These are phyloP conservation scores for Citropsis articulata DNA, from an alignment of 345 rosid species.

Conservation along the genomic window DNA sequence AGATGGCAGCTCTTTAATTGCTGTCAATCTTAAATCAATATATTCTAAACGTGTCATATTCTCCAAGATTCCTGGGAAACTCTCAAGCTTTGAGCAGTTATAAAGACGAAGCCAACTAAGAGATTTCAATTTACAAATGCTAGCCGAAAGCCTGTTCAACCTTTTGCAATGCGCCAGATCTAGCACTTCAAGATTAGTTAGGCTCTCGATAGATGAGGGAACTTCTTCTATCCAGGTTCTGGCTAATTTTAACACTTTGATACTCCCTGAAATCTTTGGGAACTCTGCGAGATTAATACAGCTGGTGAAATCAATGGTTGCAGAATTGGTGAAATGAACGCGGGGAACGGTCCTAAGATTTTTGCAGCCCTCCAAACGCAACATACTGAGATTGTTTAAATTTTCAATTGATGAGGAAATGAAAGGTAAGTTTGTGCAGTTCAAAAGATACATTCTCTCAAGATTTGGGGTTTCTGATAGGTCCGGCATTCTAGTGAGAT, in stretches of 20 bases:
- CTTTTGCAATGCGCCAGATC: neutral
- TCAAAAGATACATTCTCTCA: too few species aligned
- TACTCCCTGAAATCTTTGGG: too few species aligned
- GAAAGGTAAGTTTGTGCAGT: too few species aligned
- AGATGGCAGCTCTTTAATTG: neutral
- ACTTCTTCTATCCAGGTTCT: too few species aligned
- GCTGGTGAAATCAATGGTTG: neutral
- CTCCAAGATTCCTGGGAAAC: neutral
- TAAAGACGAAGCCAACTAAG: neutral
- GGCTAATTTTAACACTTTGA: too few species aligned
- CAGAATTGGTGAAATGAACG: neutral
- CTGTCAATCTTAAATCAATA: neutral
- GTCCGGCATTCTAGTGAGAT: neutral
- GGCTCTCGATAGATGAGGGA: too few species aligned
- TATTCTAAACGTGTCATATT: neutral
- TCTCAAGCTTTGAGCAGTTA: neutral
- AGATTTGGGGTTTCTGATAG: too few species aligned
- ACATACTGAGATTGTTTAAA: neutral
- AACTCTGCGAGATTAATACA: too few species aligned
- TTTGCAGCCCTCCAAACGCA: neutral
- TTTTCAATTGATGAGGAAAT: too few species aligned
- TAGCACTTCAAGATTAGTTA: neutral
- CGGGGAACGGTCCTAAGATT: neutral
- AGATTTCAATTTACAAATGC: slow-evolving; percentile 8
- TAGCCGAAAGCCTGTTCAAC: neutral